phyloP scores from a whole-genome alignment of 495 filamentous ascomycete genomes.

The Lasiosphaeria hispida region DNA sequence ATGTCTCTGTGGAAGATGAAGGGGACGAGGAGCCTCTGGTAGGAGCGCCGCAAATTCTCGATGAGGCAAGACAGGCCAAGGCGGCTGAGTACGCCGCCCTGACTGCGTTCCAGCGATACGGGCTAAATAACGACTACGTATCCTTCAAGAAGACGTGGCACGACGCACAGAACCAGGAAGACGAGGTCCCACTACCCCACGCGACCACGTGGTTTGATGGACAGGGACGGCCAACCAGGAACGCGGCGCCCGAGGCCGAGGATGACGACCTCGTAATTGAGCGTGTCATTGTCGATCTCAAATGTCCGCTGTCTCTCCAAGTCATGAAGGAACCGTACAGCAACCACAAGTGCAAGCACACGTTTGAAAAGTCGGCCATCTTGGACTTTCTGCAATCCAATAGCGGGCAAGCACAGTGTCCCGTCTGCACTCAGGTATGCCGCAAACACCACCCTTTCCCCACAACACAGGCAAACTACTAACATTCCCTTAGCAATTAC shows the following conservation, averaged over 20 bases:
- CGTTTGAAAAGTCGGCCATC: slow-evolving; percentile 75
- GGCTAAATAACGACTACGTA: slow-evolving; percentile 73
- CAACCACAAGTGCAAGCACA: slow-evolving; percentile 77
- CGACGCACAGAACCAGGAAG: slow-evolving; percentile 65
- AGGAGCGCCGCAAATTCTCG: slow-evolving; percentile 35
- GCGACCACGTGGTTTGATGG: slow-evolving; percentile 69
- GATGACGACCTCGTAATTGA: slow-evolving; percentile 77
- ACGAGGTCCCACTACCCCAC: slow-evolving; percentile 64
- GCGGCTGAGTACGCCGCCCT: slow-evolving; percentile 37
- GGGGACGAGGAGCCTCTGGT: slow-evolving; percentile 19
- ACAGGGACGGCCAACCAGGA: slow-evolving; percentile 43
- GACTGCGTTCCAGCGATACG: slow-evolving; percentile 56
- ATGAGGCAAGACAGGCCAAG: slow-evolving; percentile 35
- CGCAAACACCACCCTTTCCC: not conserved
- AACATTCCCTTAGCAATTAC: slow-evolving; percentile 32
- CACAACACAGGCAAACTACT: not conserved
- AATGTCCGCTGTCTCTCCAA: slow-evolving; percentile 77
- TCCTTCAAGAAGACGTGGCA: slow-evolving; percentile 75
- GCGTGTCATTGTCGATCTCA: slow-evolving; percentile 65
- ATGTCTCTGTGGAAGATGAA: slow-evolving; percentile 1
- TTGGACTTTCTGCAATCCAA: slow-evolving; percentile 55
- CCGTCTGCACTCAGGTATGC: slow-evolving; percentile 45
- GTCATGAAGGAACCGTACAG: slow-evolving; percentile 70
- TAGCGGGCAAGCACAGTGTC: slow-evolving; percentile 35
- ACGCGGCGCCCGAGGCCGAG: slow-evolving; percentile 36